Base-by-base conservation (phyloP, 2,329 filamentous ascomycete species). In the Pseudogymnoascus pannorum region DNA sequence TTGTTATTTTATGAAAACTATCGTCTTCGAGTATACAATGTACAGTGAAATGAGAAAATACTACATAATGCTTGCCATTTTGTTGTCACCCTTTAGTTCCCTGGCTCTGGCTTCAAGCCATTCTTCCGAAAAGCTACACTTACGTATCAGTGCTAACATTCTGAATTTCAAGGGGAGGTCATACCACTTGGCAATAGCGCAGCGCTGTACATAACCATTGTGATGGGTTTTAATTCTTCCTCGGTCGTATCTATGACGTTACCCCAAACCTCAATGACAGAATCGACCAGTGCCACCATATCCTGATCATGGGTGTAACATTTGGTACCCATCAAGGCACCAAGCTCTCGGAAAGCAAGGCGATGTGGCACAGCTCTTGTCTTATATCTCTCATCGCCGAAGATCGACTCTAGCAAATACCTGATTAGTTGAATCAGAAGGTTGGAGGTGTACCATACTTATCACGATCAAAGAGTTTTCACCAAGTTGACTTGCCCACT, bases 401-500 rank as follows among this genome's bases (percentile, higher is more conserved):
- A 54, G 26, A 54, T 54, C 20, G 26, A 3, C n/a, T 31, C 48
- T 54, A 31, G 26, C 9, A 20, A 20, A 20, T 33, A 0, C 5
- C 5, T 20, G 48, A 5, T 57, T 60, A 4, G 71, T 70, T 59
- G 8, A 4, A 16, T 14, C 26, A 14, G 4, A 18, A 3, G 11
- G 5, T 4, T 2, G 26, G 26, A 12, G 26, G 3, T 54, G 9
- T 33, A 31, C 11, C 48, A 31, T 54, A 54, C 48, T 31, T 18
- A 54, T 54, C 26, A 26, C 48, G 18, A 14, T 11, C 14, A 54
- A 7, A 14, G 26, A 54, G 11, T 54, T 54, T 18, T 33, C 26
- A 7, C 48, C 26, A 9, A 82, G 67, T 4, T 68, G 65, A 2
- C 66, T 66, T 2, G 81, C 79, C 81, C 81, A 84, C 1, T 71